Evolutionary conservation across 2,329 filamentous ascomycete species (phyloP), one percentile per base, ranked within the genome.

Genomic region (Phyllosticta capitalensis): DNA sequence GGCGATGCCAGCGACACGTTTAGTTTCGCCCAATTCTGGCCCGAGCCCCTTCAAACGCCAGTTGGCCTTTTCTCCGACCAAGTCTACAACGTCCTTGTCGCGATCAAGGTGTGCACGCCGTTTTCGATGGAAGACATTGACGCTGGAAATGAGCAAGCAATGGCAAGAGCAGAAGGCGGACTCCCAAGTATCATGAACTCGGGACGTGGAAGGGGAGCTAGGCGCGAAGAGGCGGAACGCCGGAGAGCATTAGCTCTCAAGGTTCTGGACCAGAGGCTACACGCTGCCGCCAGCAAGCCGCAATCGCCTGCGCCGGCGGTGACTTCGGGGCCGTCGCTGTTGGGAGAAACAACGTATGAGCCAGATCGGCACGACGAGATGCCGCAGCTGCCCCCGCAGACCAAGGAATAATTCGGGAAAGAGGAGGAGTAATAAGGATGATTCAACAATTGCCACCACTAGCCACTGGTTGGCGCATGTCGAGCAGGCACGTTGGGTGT

Each of bases 1-100:
- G 94, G 94, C 63, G 94, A 99, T 72, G 90, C 94, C 38, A 95
- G 89, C 73, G 94, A 99, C 74, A 96, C 92, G 0, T 99, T 99
- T 71, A 88, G 92, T 7, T 95, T 99, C 72, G 87, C 91, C 64
- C 90, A 94, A 67, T 96, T 99, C 79, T 97, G 97, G 76, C 94
- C 94, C 0, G 88, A 88, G 54, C 84, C 87, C 2, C 77, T 89
- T 50, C 92, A 96, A 71, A 88, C 90, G 0, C 78, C 89, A 14
- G 81, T 97, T 50, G 83, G 86, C 17, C 81, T 84, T 9, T 71
- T 95, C n/a, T 82, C 88, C 10, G 85, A 90, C 65, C 80, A 84
- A 62, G 73, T 96, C 24, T 96, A 92, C 75, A 80, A 81, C 61
- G 72, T 87, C 3, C 78, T 96, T 1, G 86, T 96, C 1, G 79